Evolutionary conservation across 2,329 filamentous ascomycete species (phyloP).

Genomic region (Alternaria burnsii): DNA sequence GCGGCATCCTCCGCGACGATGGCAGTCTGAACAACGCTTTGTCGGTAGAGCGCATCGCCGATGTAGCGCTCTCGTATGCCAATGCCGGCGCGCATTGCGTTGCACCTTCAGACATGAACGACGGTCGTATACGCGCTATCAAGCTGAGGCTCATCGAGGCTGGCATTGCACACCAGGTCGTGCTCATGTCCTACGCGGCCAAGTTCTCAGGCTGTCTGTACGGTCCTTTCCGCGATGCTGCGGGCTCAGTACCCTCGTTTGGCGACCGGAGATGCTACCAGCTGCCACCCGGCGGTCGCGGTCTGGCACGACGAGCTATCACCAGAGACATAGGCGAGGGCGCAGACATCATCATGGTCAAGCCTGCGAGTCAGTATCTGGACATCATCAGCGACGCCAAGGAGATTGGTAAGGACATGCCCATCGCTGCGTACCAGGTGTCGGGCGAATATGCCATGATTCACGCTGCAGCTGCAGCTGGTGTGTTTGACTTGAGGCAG

Average conservation of each 20-base stretch:
- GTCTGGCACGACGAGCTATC: conserved; percentile 90
- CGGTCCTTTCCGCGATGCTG: conserved; percentile 95
- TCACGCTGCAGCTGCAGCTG: conserved; percentile 91
- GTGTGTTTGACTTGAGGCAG: conserved; percentile 91
- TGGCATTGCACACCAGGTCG: conserved; percentile 87
- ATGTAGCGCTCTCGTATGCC: conserved; percentile 98
- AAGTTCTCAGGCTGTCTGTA: conserved; percentile 98
- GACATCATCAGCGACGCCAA: conserved; percentile 99
- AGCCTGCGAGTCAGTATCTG: conserved; percentile 93
- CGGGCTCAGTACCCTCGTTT: conserved; percentile 88
- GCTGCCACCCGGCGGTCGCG: conserved; percentile 88
- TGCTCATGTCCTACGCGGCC: conserved; percentile 97
- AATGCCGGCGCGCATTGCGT: conserved; percentile 95
- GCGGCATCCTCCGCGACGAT: conserved; percentile 92
- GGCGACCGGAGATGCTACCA: conserved; percentile 98
- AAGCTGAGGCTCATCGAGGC: conserved; percentile 97
- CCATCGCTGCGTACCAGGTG: conserved; percentile 95
- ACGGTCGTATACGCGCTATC: conserved; percentile 94
- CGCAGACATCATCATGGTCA: conserved; percentile 99
- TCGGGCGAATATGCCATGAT: conserved; percentile 99
- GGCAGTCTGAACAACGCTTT: conserved; percentile 91
- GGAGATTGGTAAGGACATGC: conserved; percentile 89
- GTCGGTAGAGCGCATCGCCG: conserved; percentile 92
- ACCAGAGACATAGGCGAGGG: conserved; percentile 89
- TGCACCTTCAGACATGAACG: conserved; percentile 98